These are phyloP conservation scores for Batkoa obscura DNA, from an alignment of 371 early-diverging fungal species.

Conservation along the genomic window DNA sequence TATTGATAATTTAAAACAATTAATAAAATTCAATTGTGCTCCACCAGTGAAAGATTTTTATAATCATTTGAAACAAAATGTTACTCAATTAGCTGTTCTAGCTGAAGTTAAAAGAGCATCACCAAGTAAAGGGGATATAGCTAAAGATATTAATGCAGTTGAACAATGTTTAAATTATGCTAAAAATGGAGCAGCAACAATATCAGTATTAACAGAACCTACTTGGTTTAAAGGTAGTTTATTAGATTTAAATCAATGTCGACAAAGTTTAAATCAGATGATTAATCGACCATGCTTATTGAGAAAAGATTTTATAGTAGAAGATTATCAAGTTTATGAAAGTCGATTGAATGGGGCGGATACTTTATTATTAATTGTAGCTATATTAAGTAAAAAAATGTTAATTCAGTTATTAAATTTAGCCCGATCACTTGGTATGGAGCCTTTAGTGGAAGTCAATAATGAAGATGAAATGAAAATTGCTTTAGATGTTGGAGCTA, in stretches of 20 bases:
- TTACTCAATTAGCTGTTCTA: conserved; percentile 44
- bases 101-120: conserved; percentile 96
- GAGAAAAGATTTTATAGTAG: conserved; percentile 93
- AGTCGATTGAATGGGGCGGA: conserved; percentile 84
- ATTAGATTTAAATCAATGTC: conserved; percentile 71
- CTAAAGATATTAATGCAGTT: conserved; percentile 58
- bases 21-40: conserved; percentile 47
- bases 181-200: conserved; percentile 69
- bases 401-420: conserved; percentile 45
- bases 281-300: conserved; percentile 74
- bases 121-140: conserved; percentile 87
- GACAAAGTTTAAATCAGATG: conserved; percentile 31
- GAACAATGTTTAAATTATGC: conserved; percentile 76
- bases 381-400: conserved; percentile 57
- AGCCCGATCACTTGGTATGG: conserved; percentile 68
- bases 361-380: conserved; percentile 86
- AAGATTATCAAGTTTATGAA: conserved; percentile 86
- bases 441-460: conserved; percentile 95
- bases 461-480: conserved; percentile 69
- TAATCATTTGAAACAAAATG: conserved; percentile 35
- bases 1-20: conserved; percentile 36
- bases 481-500: conserved; percentile 63
- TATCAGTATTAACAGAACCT: conserved; percentile 93
- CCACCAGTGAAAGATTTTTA: conserved; percentile 62
- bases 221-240: conserved; percentile 91